Evolutionary conservation across 1,139 yeast species (phyloP), one percentile per base, ranked within the genome.

Genomic region (Pichia sp.): DNA sequence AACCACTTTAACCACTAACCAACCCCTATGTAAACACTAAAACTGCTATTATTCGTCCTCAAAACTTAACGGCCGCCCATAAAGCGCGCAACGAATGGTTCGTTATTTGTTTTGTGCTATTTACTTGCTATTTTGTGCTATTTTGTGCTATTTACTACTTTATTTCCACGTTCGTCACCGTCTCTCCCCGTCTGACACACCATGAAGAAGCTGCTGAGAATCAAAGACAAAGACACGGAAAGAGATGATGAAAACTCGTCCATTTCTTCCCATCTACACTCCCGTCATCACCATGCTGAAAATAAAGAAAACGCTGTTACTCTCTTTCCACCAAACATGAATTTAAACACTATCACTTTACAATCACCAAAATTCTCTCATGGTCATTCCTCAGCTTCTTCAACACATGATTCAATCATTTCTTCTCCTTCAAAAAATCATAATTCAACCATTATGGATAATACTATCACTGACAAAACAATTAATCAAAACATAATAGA

Each of bases 141-240:
- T 7, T 26, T 26, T 8, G 13, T 26, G 7, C 28, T 26, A 13
- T 26, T 13, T 7, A 14, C 28, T 6, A 13, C 15, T 26, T 26
- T 26, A 8, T 26, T 26, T 21, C 9, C 9, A 21, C 9, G 9
- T 21, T 21, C 9, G 6, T 6, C 23, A 21, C 9, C 6, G 23
- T 21, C 23, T n/a, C n/a, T n/a, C n/a, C n/a, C n/a, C n/a, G n/a
- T n/a, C n/a, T n/a, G n/a, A n/a, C 30, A 15, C 19, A 18, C 13
- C 1, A 39, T 33, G 40, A 43, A 34, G 29, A 43, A 39, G 23
- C 32, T 41, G 8, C 19, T 36, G 18, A 29, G 38, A n/a, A 16
- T 38, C 5, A 41, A 35, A 21, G 40, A 40, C 10, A 35, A 23
- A 20, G 37, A 33, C 16, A 38, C 19, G 23, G 41, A 41, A 3